Conservation (phyloP, 148 eudicot species). For the Persicaria maculosa region DNA sequence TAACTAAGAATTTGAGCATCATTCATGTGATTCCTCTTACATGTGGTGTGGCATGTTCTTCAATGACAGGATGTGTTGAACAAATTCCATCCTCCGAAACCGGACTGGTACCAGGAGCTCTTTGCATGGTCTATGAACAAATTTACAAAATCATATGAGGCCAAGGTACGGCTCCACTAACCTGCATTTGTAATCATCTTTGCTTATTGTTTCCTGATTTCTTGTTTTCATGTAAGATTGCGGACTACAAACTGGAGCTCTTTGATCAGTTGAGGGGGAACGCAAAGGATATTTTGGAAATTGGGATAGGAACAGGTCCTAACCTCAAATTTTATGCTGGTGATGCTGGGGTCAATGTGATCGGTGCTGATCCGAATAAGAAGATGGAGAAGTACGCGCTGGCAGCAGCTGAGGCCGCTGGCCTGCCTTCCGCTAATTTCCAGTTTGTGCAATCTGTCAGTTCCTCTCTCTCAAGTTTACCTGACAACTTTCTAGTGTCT, state of each 20-base stretch:
- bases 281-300: slow-evolving; percentile 53
- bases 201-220: neutral
- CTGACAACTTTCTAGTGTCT: too few species aligned
- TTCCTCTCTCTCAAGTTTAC: neutral
- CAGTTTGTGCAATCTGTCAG: slow-evolving; percentile 44
- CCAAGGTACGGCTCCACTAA: slow-evolving; percentile 40
- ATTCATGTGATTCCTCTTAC: too few species aligned
- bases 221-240: slow-evolving; percentile 33
- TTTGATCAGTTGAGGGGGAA: slow-evolving; percentile 54
- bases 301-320: slow-evolving; percentile 88
- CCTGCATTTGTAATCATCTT: neutral
- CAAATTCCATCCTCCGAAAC: slow-evolving; percentile 57
- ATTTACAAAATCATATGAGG: slow-evolving; percentile 52
- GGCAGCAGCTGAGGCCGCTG: slow-evolving; percentile 54
- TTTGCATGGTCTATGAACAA: slow-evolving; percentile 50
- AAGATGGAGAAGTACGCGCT: slow-evolving; percentile 89
- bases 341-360: slow-evolving; percentile 28
- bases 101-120: slow-evolving; percentile 87
- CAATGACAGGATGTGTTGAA: slow-evolving; percentile 41
- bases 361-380: slow-evolving; percentile 66
- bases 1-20: too few species aligned
- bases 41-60: neutral
- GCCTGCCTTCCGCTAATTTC: slow-evolving; percentile 48
- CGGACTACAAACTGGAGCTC: slow-evolving; percentile 59
- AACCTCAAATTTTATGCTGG: slow-evolving; percentile 71